Base-by-base conservation (phyloP, 106 monocot species). In the Agapanthus africanus region DNA sequence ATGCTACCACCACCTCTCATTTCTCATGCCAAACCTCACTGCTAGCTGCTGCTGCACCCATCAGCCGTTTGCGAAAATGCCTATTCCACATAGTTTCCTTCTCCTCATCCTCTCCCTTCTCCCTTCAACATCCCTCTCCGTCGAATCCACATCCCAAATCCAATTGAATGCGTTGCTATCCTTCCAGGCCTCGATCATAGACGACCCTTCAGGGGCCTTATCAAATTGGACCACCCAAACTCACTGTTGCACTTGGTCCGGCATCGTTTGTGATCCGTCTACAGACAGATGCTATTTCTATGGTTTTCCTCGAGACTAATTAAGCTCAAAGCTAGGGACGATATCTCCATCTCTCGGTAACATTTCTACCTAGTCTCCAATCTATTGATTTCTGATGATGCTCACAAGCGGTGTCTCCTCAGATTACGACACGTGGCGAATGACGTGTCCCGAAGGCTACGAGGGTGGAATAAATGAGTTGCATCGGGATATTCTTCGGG, bases 171-270 rank as follows among this genome's bases (percentile, higher is more conserved):
- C 66, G 11, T 25, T 66, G 66, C 19, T 66, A 44, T 27, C 66
- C 30, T 66, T 66, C 39, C 40, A 66, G 28, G 10, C 66, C 0
- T 66, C 66, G 7, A 66, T 66, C 28, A 18, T 25, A 5, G 7
- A 28, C 4, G 66, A 66, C 66, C 66, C 41, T 16, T 44, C 42
- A 4, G 31, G 31, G 8, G 25, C 66, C 26, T 44, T 66, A 30
- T 9, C 66, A 11, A 66, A 66, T 25, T 90, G 90, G 90, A 78
- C 42, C 0, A 37, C 33, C 49, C 15, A 60, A 2, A 44, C 74
- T 6, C 74, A 81, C 61, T 83, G 77, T 51, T 94, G 94, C 77
- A 79, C 79, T 60, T 94, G 90, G 89, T 54, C 79, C 9, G 93
- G 93, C 28, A 67, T 93, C 50, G 30, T 80, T 16, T 93, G 90